Conservation (phyloP, 257 asterid species). For the Capsicum pubescens region DNA sequence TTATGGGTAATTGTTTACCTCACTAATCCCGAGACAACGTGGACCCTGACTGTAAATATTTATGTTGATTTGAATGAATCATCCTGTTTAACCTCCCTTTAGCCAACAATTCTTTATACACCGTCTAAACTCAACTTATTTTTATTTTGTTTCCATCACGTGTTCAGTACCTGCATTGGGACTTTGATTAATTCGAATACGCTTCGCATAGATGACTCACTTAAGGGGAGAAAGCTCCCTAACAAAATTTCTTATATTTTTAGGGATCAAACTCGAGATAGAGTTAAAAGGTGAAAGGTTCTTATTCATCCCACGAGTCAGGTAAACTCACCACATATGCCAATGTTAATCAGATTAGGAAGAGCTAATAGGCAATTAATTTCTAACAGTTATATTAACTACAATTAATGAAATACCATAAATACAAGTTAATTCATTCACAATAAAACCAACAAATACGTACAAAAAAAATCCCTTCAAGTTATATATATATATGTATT, state of each 20-base stretch:
- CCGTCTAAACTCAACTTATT: too few species aligned
- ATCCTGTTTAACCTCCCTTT: not conserved
- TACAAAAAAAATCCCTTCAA: not conserved
- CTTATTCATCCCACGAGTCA: not conserved
- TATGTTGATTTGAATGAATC: not conserved
- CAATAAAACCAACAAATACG: not conserved
- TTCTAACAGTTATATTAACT: not conserved
- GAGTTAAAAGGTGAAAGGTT: not conserved
- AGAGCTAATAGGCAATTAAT: not conserved
- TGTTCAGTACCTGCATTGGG: too few species aligned
- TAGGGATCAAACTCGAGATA: too few species aligned
- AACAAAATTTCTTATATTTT: not conserved
- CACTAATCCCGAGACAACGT: not conserved
- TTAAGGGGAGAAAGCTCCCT: too few species aligned
- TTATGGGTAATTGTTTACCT: not conserved
- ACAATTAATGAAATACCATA: conserved; percentile 10
- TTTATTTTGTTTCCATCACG: too few species aligned
- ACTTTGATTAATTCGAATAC: too few species aligned
- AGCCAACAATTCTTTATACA: too few species aligned
- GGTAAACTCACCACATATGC: not conserved
- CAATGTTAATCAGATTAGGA: not conserved
- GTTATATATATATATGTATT: not conserved
- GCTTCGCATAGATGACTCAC: too few species aligned
- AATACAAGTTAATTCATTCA: not conserved
- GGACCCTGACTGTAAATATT: not conserved